A percentile compares a stretch with the other conserved stretches of the same genome.
Conservation (phyloP, 2,329 filamentous ascomycete species). For the Ophioceras dolichostomum region DNA sequence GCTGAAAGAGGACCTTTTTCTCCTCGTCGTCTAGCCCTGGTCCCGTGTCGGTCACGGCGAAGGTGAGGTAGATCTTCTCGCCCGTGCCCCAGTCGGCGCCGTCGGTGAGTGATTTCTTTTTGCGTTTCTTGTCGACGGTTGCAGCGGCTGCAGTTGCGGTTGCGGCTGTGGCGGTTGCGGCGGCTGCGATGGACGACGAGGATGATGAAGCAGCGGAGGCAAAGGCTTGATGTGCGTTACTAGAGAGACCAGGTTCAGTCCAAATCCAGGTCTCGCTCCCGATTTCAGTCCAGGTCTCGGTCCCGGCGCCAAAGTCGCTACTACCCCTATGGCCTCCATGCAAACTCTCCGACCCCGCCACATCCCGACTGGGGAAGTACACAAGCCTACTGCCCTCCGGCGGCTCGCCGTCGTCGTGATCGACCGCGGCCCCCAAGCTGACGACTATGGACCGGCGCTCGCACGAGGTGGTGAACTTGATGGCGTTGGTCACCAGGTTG, state of each 20-base stretch:
- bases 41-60: constrained; percentile 61
- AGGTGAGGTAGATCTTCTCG: constrained; percentile 59
- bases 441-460: constrained; percentile 49
- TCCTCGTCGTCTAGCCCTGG: constrained; percentile 58
- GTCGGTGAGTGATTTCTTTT: no score
- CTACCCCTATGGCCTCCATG: not conserved
- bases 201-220: no score
- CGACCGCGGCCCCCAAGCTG: constrained; percentile 47
- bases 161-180: no score
- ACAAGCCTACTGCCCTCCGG: constrained; percentile 24
- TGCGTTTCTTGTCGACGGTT: constrained; percentile 26
- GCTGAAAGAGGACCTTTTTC: constrained; percentile 61
- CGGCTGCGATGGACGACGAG: no score
- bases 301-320: not conserved
- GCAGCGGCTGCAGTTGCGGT: no score
- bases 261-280: no score
- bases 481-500: constrained; percentile 59
- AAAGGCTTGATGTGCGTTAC: no score
- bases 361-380: constrained; percentile 34
- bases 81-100: constrained; percentile 59
- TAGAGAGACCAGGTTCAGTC: no score
- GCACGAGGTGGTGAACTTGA: constrained; percentile 52
- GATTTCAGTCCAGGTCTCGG: no score
- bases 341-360: no score
- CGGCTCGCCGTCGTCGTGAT: not conserved